Evolutionary conservation across 1,139 yeast species (phyloP), one percentile per base, ranked within the genome.

Genomic region (Magnusiomyces ingens): DNA sequence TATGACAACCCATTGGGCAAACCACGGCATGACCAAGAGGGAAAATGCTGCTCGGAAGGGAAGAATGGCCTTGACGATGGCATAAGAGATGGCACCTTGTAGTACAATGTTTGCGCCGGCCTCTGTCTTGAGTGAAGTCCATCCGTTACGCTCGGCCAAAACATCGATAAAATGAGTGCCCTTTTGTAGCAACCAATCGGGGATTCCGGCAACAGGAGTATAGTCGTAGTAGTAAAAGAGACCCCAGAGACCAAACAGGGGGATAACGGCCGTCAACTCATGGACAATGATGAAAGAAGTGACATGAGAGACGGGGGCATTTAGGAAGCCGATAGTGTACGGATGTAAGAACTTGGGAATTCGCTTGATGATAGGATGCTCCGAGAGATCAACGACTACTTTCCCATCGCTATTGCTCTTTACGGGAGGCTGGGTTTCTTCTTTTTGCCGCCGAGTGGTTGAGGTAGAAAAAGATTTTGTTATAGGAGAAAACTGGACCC

Each of bases 31-130:
- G 46, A 79, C 67, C 48, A 76, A 65, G 51, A 85, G 67, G 49
- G 87, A 81, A 18, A 83, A 56, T 3, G 79, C 71, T 0, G 85
- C 71, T 56, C 95, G 71, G 1, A 83, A 60, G 0, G 93, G 95
- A 60, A 84, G 68, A 22, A 63, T 53, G 12, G 55, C 64, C 65
- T 89, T 91, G 26, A 89, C 93, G 11, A 86, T 71, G 1, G 88
- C 90, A 64, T 85, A 91, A 0, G 97, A 84, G 49, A 88, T 80
- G 0, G 96, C 95, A n/a, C 97, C 97, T 54, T 90, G 91, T 61
- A 82, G 71, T 1, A 88, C 74, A 37, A 85, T 69, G 48, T 71
- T 72, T 37, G 85, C 75, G 61, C 85, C 83, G 37, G 79, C 82
- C 54, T 73, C 76, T 41, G 80, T 63, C 44, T 76, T 55, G 41